Base-by-base conservation (phyloP, 2,329 filamentous ascomycete species). In the Cercospora sp. region DNA sequence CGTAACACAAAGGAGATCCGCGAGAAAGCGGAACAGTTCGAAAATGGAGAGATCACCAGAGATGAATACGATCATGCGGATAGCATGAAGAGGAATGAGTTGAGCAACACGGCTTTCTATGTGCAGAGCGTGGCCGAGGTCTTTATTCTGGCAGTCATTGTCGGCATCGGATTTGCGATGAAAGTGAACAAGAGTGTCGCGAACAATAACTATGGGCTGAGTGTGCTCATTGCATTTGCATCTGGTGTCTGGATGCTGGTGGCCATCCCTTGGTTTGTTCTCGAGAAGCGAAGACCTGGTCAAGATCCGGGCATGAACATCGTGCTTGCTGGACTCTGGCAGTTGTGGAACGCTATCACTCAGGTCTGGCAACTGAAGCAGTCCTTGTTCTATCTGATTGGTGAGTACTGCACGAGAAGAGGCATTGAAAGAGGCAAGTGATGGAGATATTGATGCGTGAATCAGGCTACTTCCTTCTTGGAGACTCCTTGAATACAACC, bases 401-500 rank as follows among this genome's bases (percentile, higher is more conserved):
- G 86, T 83, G 71, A 70, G 76, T 70, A 40, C 37, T n/a, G 2
- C n/a, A 32, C 0, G 37, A 7, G 2, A 12, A 7, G 37, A 40
- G 13, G 37, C 13, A 8, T 3, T 2, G 3, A 40, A n/a, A 24
- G 18, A 51, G 21, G 18, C 45, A 51, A 24, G 18, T 6, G 2
- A 24, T 21, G 4, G 12, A 24, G 10, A 3, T 37, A 32, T 30
- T 66, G 45, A 63, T n/a, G 13, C 3, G 3, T 8, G 8, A 5
- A 5, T 2, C 62, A 78, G 83, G 84, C 3, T 91, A 90, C 74
- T 91, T 91, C 75, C 81, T 91, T 1, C 84, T 91, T 0, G 89
- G 88, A n/a, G 89, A 91, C 77, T 88, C 86, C 1, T 81, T 91
- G 40, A 91, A 91, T 76, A 91, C 89, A 0, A 90, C 89, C 0